Conservation (phyloP, 2,329 filamentous ascomycete species). For the Ceratocystis variospora region DNA sequence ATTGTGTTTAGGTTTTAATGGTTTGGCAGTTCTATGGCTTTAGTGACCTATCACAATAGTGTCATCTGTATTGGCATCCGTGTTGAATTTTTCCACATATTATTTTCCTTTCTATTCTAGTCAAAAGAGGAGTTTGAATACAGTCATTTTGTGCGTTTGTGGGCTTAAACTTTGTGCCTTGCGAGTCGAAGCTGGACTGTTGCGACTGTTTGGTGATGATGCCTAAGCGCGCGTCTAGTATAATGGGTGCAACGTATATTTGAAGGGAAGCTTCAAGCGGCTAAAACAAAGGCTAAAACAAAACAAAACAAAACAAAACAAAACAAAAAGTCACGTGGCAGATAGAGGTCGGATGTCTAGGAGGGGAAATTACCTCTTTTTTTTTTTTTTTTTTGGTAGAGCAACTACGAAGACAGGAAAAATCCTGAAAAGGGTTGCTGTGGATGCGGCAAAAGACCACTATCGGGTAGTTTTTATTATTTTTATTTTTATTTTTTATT, state of each 20-base stretch:
- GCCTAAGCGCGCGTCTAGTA: not conserved
- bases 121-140: not conserved
- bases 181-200: not conserved
- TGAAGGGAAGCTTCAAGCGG: not conserved
- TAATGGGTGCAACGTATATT: not conserved
- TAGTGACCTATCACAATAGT: too few species aligned
- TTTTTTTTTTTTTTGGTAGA: not conserved
- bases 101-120: not conserved
- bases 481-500: not conserved
- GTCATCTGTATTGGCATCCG: too few species aligned
- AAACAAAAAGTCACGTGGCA: slow-evolving; percentile 3
- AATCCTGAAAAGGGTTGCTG: not conserved
- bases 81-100: too few species aligned
- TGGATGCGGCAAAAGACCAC: not conserved
- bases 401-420: not conserved
- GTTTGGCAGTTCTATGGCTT: too few species aligned
- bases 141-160: not conserved
- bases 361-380: not conserved
- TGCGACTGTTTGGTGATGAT: not conserved
- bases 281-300: not conserved
- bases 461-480: not conserved
- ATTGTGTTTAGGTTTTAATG: too few species aligned
- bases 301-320: not conserved
- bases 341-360: not conserved
- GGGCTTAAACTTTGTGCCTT: not conserved